These are phyloP conservation scores for Salvia miltiorrhiza DNA, from an alignment of 257 asterid species.

Conservation along the genomic window DNA sequence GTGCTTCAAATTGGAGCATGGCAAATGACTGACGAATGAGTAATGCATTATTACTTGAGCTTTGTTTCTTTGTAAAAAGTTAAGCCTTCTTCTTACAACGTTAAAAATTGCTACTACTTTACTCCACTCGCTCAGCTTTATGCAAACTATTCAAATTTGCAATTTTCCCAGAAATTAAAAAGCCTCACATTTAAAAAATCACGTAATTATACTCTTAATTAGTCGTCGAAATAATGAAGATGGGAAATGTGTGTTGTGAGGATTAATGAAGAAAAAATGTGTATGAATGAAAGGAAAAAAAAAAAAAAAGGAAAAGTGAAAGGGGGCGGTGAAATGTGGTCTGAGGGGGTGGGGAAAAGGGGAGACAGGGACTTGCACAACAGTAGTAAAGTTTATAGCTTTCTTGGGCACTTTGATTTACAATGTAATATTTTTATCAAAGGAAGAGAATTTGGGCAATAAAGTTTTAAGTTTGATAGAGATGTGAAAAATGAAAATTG, in stretches of 20 bases:
- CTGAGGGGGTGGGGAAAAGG: constrained; percentile 24
- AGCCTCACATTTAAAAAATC: too few relatives aligned
- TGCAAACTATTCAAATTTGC: background rate
- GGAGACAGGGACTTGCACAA: constrained; percentile 22
- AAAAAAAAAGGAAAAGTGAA: background rate
- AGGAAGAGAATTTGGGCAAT: constrained; percentile 22
- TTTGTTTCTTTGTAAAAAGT: constrained; percentile 20
- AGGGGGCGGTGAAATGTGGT: constrained; percentile 10
- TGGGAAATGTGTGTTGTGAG: background rate
- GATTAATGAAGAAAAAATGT: background rate
- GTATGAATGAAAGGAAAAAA: background rate
- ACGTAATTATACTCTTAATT: too few relatives aligned
- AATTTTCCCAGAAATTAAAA: background rate
- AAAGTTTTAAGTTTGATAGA: constrained; percentile 18
- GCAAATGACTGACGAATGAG: constrained; percentile 40
- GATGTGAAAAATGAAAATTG: background rate
- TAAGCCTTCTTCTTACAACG: background rate
- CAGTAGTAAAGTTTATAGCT: constrained; percentile 29
- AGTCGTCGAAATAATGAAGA: too few relatives aligned
- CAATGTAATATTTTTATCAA: constrained; percentile 5
- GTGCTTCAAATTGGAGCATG: constrained; percentile 28
- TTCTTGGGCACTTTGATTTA: constrained; percentile 21
- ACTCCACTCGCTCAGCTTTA: constrained; percentile 15
- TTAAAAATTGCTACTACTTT: constrained; percentile 5
- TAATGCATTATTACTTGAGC: constrained; percentile 40